Evolutionary conservation across 2,329 filamentous ascomycete genomes (phyloP).

Genomic region (Aspergillus jensenii): DNA sequence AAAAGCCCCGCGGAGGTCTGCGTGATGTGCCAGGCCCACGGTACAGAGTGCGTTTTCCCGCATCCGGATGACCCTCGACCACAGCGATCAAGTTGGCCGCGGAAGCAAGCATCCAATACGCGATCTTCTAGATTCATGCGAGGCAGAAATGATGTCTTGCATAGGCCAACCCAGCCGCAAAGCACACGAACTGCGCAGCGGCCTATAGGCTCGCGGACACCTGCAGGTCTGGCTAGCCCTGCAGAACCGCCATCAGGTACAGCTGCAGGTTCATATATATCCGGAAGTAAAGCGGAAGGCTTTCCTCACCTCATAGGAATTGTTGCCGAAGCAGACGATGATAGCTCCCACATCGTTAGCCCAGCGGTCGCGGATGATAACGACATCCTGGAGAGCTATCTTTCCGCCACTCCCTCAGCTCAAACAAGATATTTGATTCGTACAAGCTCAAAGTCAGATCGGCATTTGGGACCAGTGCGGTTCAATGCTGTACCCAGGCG

Average conservation of each 20-base stretch:
- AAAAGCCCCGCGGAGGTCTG: conserved; percentile 46
- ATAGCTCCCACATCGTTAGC: conserved; percentile 54
- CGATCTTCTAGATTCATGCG: not conserved
- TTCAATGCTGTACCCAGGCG: conserved; percentile 51
- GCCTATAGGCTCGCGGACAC: not conserved
- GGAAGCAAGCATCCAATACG: not conserved
- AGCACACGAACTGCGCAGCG: not conserved
- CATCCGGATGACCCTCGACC: conserved; percentile 13
- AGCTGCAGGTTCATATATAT: not conserved
- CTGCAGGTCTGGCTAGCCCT: not conserved
- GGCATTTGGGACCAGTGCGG: conserved; percentile 36
- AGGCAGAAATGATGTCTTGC: not conserved
- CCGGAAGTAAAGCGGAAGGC: not conserved
- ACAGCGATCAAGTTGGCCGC: not conserved
- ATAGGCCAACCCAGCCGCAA: not conserved
- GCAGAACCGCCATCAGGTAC: not conserved
- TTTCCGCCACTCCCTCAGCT: conserved; percentile 35
- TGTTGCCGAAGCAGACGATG: conserved; percentile 24
- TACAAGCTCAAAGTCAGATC: conserved; percentile 22
- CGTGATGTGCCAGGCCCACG: conserved; percentile 52
- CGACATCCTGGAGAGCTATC: conserved; percentile 54
- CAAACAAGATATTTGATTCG: conserved; percentile 22
- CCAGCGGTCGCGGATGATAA: conserved; percentile 55
- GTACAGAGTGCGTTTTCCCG: conserved; percentile 51
- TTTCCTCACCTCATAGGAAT: conserved; percentile 14